Percentiles rank a stretch among this genome's conserved stretches.
Conservation (phyloP, 2,329 filamentous ascomycete species). For the Pseudogymnoascus sp. region DNA sequence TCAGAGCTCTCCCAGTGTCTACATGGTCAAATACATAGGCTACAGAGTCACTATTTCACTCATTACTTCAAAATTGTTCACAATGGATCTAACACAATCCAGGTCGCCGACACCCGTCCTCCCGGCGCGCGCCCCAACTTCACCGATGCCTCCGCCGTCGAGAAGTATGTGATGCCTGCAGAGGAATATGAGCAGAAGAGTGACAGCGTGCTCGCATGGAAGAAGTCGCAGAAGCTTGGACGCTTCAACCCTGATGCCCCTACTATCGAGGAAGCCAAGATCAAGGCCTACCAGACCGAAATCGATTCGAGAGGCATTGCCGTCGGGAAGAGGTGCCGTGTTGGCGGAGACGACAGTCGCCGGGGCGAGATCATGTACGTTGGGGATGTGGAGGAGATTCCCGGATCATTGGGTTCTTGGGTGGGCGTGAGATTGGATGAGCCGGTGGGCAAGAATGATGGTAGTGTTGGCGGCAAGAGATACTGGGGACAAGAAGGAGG, state of each 20-base stretch:
- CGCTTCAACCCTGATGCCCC: slow-evolving; percentile 86
- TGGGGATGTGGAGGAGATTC: slow-evolving; percentile 67
- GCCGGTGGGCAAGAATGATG: slow-evolving; percentile 76
- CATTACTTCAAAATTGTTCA: neutral
- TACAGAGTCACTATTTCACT: neutral
- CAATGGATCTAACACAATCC: slow-evolving; percentile 14
- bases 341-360: slow-evolving; percentile 59
- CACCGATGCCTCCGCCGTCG: slow-evolving; percentile 69
- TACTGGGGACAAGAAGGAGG: slow-evolving; percentile 54
- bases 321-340: slow-evolving; percentile 54
- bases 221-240: slow-evolving; percentile 88
- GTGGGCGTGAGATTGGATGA: slow-evolving; percentile 69
- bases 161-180: slow-evolving; percentile 84
- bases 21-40: neutral
- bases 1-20: neutral
- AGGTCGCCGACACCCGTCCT: slow-evolving; percentile 78
- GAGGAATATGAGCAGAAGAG: slow-evolving; percentile 77
- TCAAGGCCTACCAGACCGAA: slow-evolving; percentile 60
- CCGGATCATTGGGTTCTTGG: slow-evolving; percentile 57
- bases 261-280: slow-evolving; percentile 62
- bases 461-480: slow-evolving; percentile 55
- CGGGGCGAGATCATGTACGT: slow-evolving; percentile 63
- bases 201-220: slow-evolving; percentile 91
- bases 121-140: slow-evolving; percentile 68
- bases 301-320: slow-evolving; percentile 60